Percentiles rank a stretch among this genome's conserved stretches.
Conservation (phyloP, 805 yeast species). For the Monosporozyma aerobia region DNA sequence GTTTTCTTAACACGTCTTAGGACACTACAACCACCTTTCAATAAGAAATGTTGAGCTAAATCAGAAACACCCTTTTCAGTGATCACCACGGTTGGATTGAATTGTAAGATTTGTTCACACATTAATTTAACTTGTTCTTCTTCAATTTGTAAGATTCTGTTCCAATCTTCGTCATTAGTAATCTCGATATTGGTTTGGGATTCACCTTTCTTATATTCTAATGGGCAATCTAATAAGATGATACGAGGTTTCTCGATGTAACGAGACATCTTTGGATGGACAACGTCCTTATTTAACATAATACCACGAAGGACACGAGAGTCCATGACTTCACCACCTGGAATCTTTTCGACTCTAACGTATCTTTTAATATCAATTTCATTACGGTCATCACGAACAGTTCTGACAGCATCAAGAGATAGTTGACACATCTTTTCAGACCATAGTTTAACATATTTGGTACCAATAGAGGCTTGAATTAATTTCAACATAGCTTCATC, state of each 20-base stretch:
- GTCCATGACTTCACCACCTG: constrained; percentile 96
- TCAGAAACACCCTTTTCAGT: constrained; percentile 98
- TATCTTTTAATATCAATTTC: constrained; percentile 92
- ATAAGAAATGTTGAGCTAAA: constrained; percentile 89
- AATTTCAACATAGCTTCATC: constrained; percentile 81
- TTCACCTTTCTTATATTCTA: constrained; percentile 98
- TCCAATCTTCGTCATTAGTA: constrained; percentile 94
- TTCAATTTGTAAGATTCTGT: constrained; percentile 86
- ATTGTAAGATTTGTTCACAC: constrained; percentile 75
- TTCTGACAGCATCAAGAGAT: constrained; percentile 79
- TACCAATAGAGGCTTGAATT: constrained; percentile 88
- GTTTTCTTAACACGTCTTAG: constrained; percentile 91
- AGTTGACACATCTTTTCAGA: constrained; percentile 81
- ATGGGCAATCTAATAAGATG: constrained; percentile 85
- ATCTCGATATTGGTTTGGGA: constrained; percentile 97
- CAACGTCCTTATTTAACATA: constrained; percentile 88
- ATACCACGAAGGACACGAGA: constrained; percentile 84
- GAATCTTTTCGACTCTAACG: constrained; percentile 88
- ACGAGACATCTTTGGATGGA: constrained; percentile 98
- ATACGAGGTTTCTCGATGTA: constrained; percentile 80
- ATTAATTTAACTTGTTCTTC: constrained; percentile 89
- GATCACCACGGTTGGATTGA: constrained; percentile 88
- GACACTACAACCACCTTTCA: constrained; percentile 88
- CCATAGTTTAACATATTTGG: constrained; percentile 90
- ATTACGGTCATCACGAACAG: constrained; percentile 57